Evolutionary conservation across 23 red algal species (phyloP), one percentile per base, ranked within the genome.

Genomic region (Agarophyton chilense): DNA sequence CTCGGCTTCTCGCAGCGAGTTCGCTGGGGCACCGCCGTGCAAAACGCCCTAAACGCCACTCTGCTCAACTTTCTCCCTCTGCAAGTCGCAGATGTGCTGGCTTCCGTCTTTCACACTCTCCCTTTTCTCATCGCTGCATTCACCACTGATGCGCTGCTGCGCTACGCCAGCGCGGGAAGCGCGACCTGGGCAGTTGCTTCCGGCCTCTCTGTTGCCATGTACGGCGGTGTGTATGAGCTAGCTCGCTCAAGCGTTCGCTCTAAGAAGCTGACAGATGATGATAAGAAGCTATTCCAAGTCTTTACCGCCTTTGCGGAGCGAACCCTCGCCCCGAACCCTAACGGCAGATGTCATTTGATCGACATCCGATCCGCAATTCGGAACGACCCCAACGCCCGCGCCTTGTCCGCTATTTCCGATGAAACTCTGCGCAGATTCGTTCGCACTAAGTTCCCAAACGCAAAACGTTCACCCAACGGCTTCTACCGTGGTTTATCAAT

Each of bases 401-500:
- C n/a, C 8, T 60, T 85, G 18, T 51, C 52, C 42, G 22, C 22
- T 28, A 16, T 94, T 38, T 86, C 79, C 21, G 91, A 94, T 35
- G 82, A 86, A 53, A 63, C 49, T 3, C 74, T 94, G 39, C 68
- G 91, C 34, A 47, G 72, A 14, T 94, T 86, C 72, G 45, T 94
- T 38, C 91, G 82, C 32, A 85, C 40, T 35, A 52, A 46, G 13
- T 84, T 78, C 51, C 91, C 91, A 17, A 79, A 43, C 18, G 91
- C 81, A 25, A 77, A 68, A 42, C 78, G 91, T 12, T 94, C 91
- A 36, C 91, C 91, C 0, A 94, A 94, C 28, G 91, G 91, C 31
- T 94, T 87, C 44, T 94, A 94, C 64, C 80, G 91, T 24, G 80
- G 72, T 10, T 45, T 94, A 32, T 94, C 91, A n/a, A 46, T 92